Evolutionary conservation across 2,329 filamentous ascomycete species (phyloP).

Genomic region (Aspergillus ibericus): DNA sequence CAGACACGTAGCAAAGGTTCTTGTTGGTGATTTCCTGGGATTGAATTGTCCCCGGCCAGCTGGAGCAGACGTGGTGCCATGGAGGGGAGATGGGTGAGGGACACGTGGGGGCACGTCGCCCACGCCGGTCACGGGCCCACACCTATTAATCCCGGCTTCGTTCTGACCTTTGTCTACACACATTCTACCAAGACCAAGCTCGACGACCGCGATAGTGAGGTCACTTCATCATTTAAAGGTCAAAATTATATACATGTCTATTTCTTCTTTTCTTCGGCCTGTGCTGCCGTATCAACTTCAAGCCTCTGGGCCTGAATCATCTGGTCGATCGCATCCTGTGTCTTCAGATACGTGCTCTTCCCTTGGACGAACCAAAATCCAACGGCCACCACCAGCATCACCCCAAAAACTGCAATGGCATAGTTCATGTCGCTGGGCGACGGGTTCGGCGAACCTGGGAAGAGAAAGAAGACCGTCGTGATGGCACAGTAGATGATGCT

Average conservation of each 20-base stretch:
- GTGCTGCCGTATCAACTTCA: conserved; percentile 12
- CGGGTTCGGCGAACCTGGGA: conserved; percentile 50
- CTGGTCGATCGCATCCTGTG: conserved; percentile 28
- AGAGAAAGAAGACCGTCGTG: conserved; percentile 59
- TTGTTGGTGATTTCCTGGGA: too few species aligned
- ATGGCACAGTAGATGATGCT: conserved; percentile 55
- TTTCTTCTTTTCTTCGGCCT: conserved; percentile 1
- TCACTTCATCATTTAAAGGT: background rate
- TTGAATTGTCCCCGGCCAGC: too few species aligned
- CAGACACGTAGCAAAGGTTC: too few species aligned
- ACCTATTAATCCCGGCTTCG: too few species aligned
- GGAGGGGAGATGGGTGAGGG: too few species aligned
- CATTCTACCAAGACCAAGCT: background rate
- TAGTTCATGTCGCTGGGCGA: conserved; percentile 55
- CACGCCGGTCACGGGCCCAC: too few species aligned
- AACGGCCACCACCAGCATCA: conserved; percentile 54
- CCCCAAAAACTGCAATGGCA: conserved; percentile 58
- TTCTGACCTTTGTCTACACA: too few species aligned
- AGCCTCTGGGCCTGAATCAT: conserved; percentile 27
- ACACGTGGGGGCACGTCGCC: too few species aligned
- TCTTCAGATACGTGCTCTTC: conserved; percentile 38
- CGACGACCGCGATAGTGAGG: background rate
- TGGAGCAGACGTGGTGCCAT: too few species aligned
- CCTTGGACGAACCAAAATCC: conserved; percentile 55
- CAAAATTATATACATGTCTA: background rate